phyloP scores from a whole-genome alignment of 2,329 filamentous ascomycete species.

The Ciborinia camelliae region DNA sequence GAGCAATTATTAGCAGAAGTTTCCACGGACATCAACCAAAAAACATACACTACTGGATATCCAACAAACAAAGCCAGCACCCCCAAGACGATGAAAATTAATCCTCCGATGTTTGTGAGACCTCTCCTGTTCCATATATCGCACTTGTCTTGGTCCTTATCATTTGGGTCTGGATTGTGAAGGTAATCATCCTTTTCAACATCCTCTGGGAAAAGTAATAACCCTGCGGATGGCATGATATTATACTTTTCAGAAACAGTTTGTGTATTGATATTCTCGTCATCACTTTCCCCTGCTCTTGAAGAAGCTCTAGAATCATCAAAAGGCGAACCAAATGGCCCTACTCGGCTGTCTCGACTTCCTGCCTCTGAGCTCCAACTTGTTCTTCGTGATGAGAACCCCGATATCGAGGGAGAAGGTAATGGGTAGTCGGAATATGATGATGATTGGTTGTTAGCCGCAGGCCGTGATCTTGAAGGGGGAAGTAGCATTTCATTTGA shows the following conservation, averaged over 20 bases:
- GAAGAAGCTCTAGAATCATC: conserved; percentile 37
- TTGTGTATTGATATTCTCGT: conserved; percentile 65
- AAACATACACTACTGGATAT: conserved; percentile 64
- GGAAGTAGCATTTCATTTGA: conserved; percentile 50
- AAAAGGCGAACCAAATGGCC: conserved; percentile 39
- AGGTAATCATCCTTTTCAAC: conserved; percentile 71
- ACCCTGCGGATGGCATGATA: conserved; percentile 63
- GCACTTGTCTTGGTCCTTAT: conserved; percentile 58
- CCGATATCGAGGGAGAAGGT: conserved; percentile 44
- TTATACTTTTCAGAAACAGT: conserved; percentile 73
- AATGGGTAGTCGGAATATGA: conserved; percentile 40
- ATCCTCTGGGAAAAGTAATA: conserved; percentile 67
- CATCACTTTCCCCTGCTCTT: conserved; percentile 51
- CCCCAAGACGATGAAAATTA: conserved; percentile 57
- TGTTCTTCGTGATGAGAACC: conserved; percentile 55
- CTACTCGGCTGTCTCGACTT: conserved; percentile 49
- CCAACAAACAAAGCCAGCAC: conserved; percentile 64
- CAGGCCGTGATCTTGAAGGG: conserved; percentile 43
- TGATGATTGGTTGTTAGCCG: conserved; percentile 47
- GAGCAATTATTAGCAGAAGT: conserved; percentile 28
- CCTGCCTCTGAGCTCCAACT: conserved; percentile 61
- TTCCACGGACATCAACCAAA: neutral
- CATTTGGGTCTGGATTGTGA: conserved; percentile 66
- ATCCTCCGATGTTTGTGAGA: conserved; percentile 60
- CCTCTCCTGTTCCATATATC: conserved; percentile 64